Percentiles rank a stretch among this genome's conserved stretches.
Conservation (phyloP, 129 eudicot genomes). For the Chrysanthemum makinoi region DNA sequence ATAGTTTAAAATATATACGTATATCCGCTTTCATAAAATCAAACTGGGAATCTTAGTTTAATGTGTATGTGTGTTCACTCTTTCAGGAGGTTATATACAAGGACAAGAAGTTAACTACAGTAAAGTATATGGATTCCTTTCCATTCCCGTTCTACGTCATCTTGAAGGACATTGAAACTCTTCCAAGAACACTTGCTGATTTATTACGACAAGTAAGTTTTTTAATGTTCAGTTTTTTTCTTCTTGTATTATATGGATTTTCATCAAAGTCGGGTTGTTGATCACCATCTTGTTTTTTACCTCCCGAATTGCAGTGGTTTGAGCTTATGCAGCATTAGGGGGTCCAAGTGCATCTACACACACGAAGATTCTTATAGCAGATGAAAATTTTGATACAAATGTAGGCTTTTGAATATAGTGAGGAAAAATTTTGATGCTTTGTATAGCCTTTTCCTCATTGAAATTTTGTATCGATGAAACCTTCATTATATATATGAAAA, state of each 20-base stretch:
- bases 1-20: too few species aligned
- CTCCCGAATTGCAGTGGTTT: slow-evolving; percentile 65
- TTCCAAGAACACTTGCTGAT: slow-evolving; percentile 95
- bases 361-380: too few species aligned
- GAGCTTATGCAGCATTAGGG: slow-evolving; percentile 83
- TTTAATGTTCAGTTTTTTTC: not conserved
- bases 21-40: too few species aligned
- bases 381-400: slow-evolving; percentile 8
- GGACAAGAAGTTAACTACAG: slow-evolving; percentile 30
- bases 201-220: slow-evolving; percentile 80
- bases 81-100: slow-evolving; percentile 62
- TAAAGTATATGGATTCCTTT: slow-evolving; percentile 69
- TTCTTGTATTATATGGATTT: not conserved
- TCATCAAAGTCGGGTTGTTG: not conserved
- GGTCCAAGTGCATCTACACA: slow-evolving; percentile 21
- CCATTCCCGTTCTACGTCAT: slow-evolving; percentile 90
- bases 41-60: not conserved
- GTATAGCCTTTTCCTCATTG: too few species aligned
- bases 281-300: not conserved
- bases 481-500: not conserved
- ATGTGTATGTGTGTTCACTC: not conserved
- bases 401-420: slow-evolving; percentile 18
- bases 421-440: not conserved
- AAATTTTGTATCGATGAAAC: not conserved
- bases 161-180: slow-evolving; percentile 76